phyloP scores from a whole-genome alignment of 306 rosid genomes.

The Fragaria vesca region DNA sequence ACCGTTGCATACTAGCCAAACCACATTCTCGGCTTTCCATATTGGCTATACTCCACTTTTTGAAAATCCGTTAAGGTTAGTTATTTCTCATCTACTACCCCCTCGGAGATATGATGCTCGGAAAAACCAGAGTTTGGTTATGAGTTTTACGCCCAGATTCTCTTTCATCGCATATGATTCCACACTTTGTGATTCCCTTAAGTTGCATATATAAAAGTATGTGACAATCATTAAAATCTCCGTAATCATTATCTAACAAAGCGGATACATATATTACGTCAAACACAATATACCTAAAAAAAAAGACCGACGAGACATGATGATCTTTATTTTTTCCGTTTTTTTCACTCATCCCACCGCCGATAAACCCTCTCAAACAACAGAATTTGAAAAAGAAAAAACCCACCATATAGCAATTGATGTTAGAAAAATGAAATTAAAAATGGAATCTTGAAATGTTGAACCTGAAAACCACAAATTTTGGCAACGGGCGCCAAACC shows the following conservation, averaged over 20 bases:
- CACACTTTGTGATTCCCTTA: background rate
- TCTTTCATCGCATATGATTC: background rate
- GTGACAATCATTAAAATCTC: accelerated
- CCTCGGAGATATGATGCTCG: background rate
- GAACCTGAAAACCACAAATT: background rate
- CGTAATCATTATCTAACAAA: background rate
- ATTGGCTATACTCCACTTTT: background rate
- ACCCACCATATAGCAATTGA: no score
- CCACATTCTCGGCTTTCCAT: background rate
- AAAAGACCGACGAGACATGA: background rate
- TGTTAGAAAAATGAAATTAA: background rate
- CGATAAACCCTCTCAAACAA: background rate
- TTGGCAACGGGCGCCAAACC: background rate
- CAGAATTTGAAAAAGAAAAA: background rate
- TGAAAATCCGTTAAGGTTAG: background rate
- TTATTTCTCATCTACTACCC: background rate
- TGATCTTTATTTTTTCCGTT: no score
- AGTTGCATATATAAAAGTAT: background rate
- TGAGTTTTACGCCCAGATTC: background rate
- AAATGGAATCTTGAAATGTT: background rate
- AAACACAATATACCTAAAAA: accelerated
- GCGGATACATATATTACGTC: background rate
- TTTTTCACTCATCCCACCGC: background rate
- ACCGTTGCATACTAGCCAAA: no score
- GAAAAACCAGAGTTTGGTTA: background rate